Base-by-base conservation (phyloP, 257 asterid genomes). In the Henckelia pumila region DNA sequence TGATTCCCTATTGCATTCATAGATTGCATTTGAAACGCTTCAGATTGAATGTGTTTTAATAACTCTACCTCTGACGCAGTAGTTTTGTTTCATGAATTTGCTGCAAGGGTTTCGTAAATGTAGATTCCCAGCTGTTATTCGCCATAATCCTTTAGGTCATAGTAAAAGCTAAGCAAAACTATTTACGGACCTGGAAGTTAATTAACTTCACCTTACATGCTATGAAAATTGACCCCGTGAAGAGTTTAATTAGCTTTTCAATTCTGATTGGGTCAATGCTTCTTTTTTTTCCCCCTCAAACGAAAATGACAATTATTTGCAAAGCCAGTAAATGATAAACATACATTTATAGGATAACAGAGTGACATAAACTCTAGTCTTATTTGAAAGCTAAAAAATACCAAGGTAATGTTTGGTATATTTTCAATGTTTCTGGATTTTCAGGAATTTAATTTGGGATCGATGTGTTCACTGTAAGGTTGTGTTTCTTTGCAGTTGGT, bases 401-500 rank as follows among this genome's bases (percentile, higher is more conserved):
- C 14, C n/a, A 21, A 33, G 21, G 14, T 58, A 47, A n/a, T 67
- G 5, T 24, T 50, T 55, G 32, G 63, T 11, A 67, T 29, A 16
- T 56, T 16, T 11, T 22, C 25, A 30, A 2, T 71, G 8, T 7
- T 16, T 40, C n/a, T 40, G n/a, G 13, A 40, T 40, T 11, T 40
- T 40, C 50, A 40, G 17, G 50, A 40, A 40, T 11, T 35, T 11
- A 11, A 40, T 13, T 40, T 40, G 50, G 50, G 44, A 22, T 72
- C 6, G 6, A 59, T 53, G 40, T 32, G 21, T 52, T 32, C 13
- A 13, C 50, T 47, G 59, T 17, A 14, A 44, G 5, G 23, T 23
- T 67, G 26, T 61, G 19, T 66, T 21, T 66, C 66, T 70, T 67
- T 75, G 84, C 85, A 91, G 97, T 65, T 78, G 76, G 73, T 72